phyloP scores from a whole-genome alignment of 2,329 filamentous ascomycete species.

The Monosporascus sp. region DNA sequence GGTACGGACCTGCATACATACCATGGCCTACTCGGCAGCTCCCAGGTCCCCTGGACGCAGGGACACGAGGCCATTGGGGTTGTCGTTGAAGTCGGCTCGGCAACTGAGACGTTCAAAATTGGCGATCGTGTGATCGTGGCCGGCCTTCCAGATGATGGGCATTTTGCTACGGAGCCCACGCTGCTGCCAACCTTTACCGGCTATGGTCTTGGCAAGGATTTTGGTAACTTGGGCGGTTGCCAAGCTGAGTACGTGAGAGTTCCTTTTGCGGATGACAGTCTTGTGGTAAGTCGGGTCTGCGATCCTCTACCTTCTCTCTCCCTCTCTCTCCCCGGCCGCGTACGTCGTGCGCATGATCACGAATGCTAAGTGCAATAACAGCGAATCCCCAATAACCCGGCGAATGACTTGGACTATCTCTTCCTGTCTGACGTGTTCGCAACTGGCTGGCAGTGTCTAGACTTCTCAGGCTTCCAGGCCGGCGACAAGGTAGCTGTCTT shows the following conservation, averaged over 20 bases:
- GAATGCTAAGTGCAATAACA: too few species aligned
- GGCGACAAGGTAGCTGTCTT: conserved; percentile 25
- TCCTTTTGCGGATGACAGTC: conserved; percentile 13
- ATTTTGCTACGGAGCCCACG: background rate
- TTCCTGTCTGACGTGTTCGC: conserved; percentile 28
- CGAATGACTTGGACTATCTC: conserved; percentile 18
- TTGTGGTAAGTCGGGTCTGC: conserved; percentile 1
- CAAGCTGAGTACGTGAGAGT: conserved; percentile 17
- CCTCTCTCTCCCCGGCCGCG: too few species aligned
- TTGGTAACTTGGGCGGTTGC: background rate
- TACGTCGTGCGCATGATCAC: too few species aligned
- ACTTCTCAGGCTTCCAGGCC: conserved; percentile 31
- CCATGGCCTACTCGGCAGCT: conserved; percentile 17
- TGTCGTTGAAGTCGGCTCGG: conserved; percentile 29
- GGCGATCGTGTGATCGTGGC: conserved; percentile 38
- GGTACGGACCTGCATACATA: conserved; percentile 31
- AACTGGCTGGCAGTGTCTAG: conserved; percentile 28
- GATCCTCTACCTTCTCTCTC: too few species aligned
- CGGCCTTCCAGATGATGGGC: conserved; percentile 16
- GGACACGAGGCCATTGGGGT: conserved; percentile 40
- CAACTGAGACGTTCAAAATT: conserved; percentile 26
- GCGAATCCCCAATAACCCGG: conserved; percentile 8
- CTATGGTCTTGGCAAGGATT: background rate
- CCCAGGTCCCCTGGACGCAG: conserved; percentile 14
- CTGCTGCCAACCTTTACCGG: background rate